These are phyloP conservation scores for Populus davidiana DNA, from an alignment of 345 rosid species.

Conservation along the genomic window DNA sequence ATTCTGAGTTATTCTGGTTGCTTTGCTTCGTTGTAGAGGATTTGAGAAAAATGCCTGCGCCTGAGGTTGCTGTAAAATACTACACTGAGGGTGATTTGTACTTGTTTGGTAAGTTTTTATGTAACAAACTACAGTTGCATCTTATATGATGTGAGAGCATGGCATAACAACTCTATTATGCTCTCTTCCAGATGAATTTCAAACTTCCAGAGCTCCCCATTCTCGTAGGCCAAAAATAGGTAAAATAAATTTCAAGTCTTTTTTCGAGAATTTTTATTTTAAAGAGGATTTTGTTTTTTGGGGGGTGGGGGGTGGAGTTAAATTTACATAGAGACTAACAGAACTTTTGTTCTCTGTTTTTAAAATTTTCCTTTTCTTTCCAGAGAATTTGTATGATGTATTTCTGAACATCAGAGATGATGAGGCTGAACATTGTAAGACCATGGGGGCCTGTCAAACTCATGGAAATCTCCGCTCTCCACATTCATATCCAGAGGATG, in stretches of 20 bases:
- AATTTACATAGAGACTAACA: neutral
- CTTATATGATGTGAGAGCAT: neutral
- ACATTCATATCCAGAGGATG: slow-evolving; percentile 55
- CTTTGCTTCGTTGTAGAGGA: slow-evolving; percentile 45
- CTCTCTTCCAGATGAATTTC: slow-evolving; percentile 77
- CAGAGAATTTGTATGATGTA: slow-evolving; percentile 89
- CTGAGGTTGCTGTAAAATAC: slow-evolving; percentile 82
- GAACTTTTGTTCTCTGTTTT: neutral
- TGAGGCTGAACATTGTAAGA: slow-evolving; percentile 96
- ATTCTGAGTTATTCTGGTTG: slow-evolving; percentile 5
- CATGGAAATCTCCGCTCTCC: slow-evolving; percentile 87
- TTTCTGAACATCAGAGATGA: slow-evolving; percentile 90
- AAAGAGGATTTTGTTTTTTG: neutral
- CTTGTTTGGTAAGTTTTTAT: slow-evolving; percentile 67
- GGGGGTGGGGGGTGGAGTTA: neutral
- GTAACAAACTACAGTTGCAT: neutral
- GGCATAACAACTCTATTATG: slow-evolving; percentile 5
- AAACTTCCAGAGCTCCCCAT: slow-evolving; percentile 75
- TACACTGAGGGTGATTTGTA: slow-evolving; percentile 86
- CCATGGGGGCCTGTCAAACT: slow-evolving; percentile 91
- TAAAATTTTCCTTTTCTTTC: neutral
- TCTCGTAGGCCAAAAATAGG: slow-evolving; percentile 95
- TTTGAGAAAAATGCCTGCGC: slow-evolving; percentile 83
- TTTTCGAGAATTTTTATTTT: neutral
- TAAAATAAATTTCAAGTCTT: slow-evolving; percentile 15